Evolutionary conservation across 306 rosid genomes (phyloP), one percentile per base, ranked within the genome.

Genomic region (Trichosanthes cucumerina): DNA sequence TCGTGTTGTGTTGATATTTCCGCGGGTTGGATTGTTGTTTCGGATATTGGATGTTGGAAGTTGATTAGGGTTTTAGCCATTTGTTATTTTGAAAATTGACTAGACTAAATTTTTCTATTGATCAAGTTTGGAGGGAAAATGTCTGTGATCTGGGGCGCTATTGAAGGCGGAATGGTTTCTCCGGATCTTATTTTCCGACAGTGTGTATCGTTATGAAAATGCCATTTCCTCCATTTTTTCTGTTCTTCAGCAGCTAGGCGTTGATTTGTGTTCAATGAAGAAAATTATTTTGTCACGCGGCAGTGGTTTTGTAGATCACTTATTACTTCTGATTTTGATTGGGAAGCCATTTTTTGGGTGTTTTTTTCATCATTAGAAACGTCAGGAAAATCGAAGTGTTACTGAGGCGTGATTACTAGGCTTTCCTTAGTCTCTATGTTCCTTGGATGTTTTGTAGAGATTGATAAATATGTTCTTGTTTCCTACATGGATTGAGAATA

Each of bases 121-220:
- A 39, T 28, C 5, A 5, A 4, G 19, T 60, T 28, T 14, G 66
- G 34, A 13, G 6, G n/a, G 56, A 23, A 69, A 43, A 12, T 69
- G 12, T 65, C 1, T 43, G 54, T 69, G 75, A 43, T 69, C 43
- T 69, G 21, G 34, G 6, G 75, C 7, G 33, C 75, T 11, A 41
- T 68, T 68, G 52, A 65, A 10, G 75, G 75, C 21, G 10, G 54
- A 69, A 23, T 69, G 54, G 36, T 69, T 69, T 69, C n/a, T 69
- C 54, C n/a, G 16, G 54, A 69, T 69, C 75, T 69, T 43, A 7
- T 47, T 23, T 69, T 10, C 26, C n/a, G 36, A 43, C 54, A 1
- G 33, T 62, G 36, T 23, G 75, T 23, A 24, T 43, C 75, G 18
- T 54, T 69, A 5, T 36, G 8, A 0, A 12, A 69, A 12, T 69